Evolutionary conservation across 192 early-diverging fungal species (phyloP), one percentile per base, ranked within the genome.

Genomic region (Gonapodya prolifera): DNA sequence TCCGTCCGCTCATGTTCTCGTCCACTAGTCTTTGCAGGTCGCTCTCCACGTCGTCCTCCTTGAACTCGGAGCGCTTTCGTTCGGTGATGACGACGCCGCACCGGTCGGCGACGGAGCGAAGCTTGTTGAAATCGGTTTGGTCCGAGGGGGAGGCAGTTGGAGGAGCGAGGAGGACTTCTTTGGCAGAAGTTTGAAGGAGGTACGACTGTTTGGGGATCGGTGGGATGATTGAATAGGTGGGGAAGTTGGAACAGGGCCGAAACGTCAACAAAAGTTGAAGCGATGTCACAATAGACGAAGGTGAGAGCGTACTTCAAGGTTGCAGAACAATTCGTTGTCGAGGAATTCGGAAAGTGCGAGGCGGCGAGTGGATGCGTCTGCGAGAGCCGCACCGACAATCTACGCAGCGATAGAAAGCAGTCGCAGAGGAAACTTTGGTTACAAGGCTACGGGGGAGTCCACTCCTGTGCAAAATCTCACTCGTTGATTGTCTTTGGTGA

Each of bases 311-410:
- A 91, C 91, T 85, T 99, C 97, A 69, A 99, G 89, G 78, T 96
- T 96, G 18, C 94, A 94, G 80, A 92, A 96, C 1, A 93, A 86
- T 61, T 97, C 94, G 79, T 93, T 94, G 85, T 99, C 97, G 8
- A 93, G 82, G 83, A 99, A 98, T 84, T 98, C 93, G 69, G 91
- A 80, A 31, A 97, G 88, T 1, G 94, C 94, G 29, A 98, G 82
- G 28, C 83, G 86, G 16, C 92, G 87, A 75, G 89, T 87, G 0
- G 95, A 92, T 0, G 95, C 91, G 79, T 99, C 96, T 0, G 93
- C 91, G 81, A 94, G 95, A 1, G 94, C 91, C 1, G 94, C 92
- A 0, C 96, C 96, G n/a, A 96, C 89, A 1, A 85, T 80, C 84
- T 89, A 61, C 8, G 13, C 2, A 29, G 32, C 75, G 69, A 75